phyloP scores from a whole-genome alignment of 345 rosid species.

The Acer campestre region DNA sequence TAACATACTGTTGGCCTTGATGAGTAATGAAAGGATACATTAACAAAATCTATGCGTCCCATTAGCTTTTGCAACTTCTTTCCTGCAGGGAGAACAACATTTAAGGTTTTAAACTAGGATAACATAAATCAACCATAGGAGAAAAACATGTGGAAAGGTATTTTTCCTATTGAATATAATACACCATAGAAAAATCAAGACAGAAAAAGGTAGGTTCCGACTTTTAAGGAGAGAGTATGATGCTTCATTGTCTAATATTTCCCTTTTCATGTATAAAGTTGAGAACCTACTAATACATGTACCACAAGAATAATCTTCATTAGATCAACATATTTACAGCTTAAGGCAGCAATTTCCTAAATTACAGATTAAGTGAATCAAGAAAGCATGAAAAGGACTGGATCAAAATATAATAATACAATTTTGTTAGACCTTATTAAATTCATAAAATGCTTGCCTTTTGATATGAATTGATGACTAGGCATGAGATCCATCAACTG shows the following conservation, averaged over 20 bases:
- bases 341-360: slow-evolving; percentile 10
- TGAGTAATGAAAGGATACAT: slow-evolving; percentile 72
- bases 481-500: slow-evolving; percentile 93
- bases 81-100: slow-evolving; percentile 44
- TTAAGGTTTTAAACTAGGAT: slow-evolving; percentile 18
- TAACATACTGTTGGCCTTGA: slow-evolving; percentile 62
- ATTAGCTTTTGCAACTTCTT: slow-evolving; percentile 53
- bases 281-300: neutral
- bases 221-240: slow-evolving; percentile 1
- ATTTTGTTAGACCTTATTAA: neutral
- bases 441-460: slow-evolving; percentile 59
- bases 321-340: slow-evolving; percentile 3
- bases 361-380: slow-evolving; percentile 1
- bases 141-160: neutral
- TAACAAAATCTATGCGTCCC: slow-evolving; percentile 62
- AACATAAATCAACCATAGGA: neutral
- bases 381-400: neutral
- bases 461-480: slow-evolving; percentile 70
- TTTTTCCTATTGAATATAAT: neutral
- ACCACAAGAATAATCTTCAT: neutral
- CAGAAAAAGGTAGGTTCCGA: neutral
- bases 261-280: neutral
- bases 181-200: neutral
- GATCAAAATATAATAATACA: slow-evolving; percentile 8
- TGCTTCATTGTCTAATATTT: neutral